Evolutionary conservation across 257 asterid species (phyloP), one percentile per base, ranked within the genome.

Genomic region (Primulina tabacum): DNA sequence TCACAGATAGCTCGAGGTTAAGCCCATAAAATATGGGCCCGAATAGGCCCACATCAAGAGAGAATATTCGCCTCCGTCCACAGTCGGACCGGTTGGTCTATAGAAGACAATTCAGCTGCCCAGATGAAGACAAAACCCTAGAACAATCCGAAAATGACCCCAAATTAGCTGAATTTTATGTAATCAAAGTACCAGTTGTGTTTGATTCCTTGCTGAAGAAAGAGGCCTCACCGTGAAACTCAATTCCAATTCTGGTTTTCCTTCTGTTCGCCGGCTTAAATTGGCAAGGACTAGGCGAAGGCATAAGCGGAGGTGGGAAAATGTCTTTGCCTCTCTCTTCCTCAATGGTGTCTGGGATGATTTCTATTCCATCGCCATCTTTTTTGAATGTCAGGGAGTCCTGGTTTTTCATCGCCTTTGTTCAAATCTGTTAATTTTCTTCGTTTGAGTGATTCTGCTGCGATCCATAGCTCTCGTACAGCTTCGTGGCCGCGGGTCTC

Each of bases 311-410:
- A 60, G 50, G 43, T 60, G 35, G 53, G 58, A 65, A 66, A 75
- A 87, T 92, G 97, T 86, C 93, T 71, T 57, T 69, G 67, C 74
- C 77, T 68, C 17, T 60, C 64, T 80, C 86, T 64, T 78, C 81
- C n/a, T 73, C 85, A 28, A 53, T 76, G 82, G 38, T 53, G 65
- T 78, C 81, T 38, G 78, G 87, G 78, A 52, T 68, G 78, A 50
- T 69, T 64, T 71, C 80, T 33, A 55, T 62, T 62, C 71, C 85
- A 52, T 68, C 84, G 20, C 74, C 83, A 7, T 64, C 66, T 60
- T 65, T 32, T 37, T 71, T 74, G 53, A 84, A 73, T 72, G 50
- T 76, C 2, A 82, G 56, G 37, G 77, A 72, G 18, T 65, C 71
- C 71, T 52, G 65, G 80, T 10, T 73, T 71, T 40, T 63, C 83